Conservation (phyloP, 1,139 yeast genomes). For the Torulaspora pretoriensis region DNA sequence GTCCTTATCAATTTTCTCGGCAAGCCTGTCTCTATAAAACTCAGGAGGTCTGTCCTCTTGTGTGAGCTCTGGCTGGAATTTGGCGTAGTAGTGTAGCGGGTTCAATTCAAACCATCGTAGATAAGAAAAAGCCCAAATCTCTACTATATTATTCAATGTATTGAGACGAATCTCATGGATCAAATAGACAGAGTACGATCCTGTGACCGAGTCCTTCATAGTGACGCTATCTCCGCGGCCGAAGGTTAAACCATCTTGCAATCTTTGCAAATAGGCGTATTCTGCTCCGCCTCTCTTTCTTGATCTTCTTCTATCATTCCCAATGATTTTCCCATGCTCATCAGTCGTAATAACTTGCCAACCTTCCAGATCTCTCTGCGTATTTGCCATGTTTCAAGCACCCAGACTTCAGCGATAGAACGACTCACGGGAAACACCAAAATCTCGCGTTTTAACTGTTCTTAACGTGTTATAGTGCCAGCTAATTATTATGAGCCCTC, state of each 20-base stretch:
- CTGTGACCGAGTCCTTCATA: conserved; percentile 21
- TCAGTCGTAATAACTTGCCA: conserved; percentile 34
- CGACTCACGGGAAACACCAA: background rate
- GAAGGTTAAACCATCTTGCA: conserved; percentile 21
- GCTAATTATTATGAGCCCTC: background rate
- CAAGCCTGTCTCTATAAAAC: conserved; percentile 20
- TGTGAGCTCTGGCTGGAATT: conserved; percentile 20
- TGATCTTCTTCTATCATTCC: conserved; percentile 24
- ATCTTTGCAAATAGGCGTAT: conserved; percentile 17
- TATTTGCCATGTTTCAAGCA: conserved; percentile 24
- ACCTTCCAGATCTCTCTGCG: conserved; percentile 25
- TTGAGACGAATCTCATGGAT: conserved; percentile 32
- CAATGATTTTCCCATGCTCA: conserved; percentile 25
- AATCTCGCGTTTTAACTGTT: background rate
- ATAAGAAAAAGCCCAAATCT: conserved; percentile 32
- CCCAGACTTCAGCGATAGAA: background rate
- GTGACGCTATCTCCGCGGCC: conserved; percentile 31
- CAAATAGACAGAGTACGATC: conserved; percentile 25
- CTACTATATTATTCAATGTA: conserved; percentile 30
- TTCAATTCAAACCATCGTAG: conserved; percentile 30
- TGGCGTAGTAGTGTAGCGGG: conserved; percentile 16
- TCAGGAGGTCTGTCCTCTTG: conserved; percentile 13
- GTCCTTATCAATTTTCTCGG: conserved; percentile 22
- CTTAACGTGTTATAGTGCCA: background rate
- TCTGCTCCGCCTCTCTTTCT: conserved; percentile 22